Conservation (phyloP, 2,329 filamentous ascomycete species). For the Cadophora gregata region DNA sequence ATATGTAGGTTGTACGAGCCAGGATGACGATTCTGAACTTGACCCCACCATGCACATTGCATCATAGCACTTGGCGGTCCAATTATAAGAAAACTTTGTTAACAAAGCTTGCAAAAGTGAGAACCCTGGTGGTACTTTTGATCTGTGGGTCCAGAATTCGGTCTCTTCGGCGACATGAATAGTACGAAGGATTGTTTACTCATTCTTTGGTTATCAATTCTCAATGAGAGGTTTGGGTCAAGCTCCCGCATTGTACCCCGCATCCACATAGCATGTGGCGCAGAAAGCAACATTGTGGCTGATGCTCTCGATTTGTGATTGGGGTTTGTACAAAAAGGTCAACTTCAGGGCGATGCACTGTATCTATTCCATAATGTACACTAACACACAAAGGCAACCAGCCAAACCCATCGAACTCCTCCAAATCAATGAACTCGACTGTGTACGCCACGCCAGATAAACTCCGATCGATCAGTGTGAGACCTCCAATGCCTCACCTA, state of each 20-base stretch:
- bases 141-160: not conserved
- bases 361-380: constrained; percentile 29
- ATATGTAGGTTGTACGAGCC: not conserved
- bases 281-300: not conserved
- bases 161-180: not conserved
- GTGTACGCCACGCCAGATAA: constrained; percentile 29
- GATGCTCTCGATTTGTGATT: not conserved
- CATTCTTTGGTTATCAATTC: not conserved
- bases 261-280: constrained; percentile 8
- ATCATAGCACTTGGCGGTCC: not conserved
- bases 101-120: not conserved
- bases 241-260: not conserved
- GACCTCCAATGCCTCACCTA: constrained; percentile 15
- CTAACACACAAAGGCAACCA: constrained; percentile 13
- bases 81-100: not conserved
- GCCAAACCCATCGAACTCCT: constrained; percentile 22
- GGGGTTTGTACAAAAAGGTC: not conserved
- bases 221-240: not conserved
- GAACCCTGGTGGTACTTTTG: not conserved
- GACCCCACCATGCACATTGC: constrained; percentile 1
- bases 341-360: constrained; percentile 5
- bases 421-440: constrained; percentile 20
- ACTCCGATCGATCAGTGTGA: constrained; percentile 23
- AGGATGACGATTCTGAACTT: not conserved
- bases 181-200: not conserved